Base-by-base conservation (phyloP, 2,329 filamentous ascomycete species). In the Phyllosticta citribraziliensis region DNA sequence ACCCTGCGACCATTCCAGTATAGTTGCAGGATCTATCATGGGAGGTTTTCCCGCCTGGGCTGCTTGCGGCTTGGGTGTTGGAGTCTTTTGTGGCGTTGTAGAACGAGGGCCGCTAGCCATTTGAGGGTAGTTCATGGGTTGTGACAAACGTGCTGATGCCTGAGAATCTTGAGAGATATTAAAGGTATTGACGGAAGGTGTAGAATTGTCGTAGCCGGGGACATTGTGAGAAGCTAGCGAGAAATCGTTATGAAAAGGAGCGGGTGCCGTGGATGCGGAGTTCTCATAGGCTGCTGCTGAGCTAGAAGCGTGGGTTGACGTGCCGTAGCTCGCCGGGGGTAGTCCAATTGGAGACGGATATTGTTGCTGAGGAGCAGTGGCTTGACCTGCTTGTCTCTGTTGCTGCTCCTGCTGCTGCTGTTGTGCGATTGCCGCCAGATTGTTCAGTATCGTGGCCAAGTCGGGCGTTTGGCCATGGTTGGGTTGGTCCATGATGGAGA, bases 1-100 rank as follows among this genome's bases (percentile, higher is more conserved):
- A 19, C 74, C 78, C 57, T 74, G 73, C 55, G 74, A 73, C 78
- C 78, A 80, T 63, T 78, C 73, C 8, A 73, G 78, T 62, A 80
- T 80, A 0, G 74, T 76, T 0, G 78, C 73, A 35, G 78, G 75
- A 63, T 80, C 76, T 20, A 79, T 75, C 12, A 66, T 55, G 3
- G 70, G 66, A 11, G 67, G 67, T 11, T 47, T 47, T 47, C 40
- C 17, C 8, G 40, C 40, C 14, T 52, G 22, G 9, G 51, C 22
- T 20, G 54, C 10, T 56, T 59, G 57, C 27, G 30, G 57, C 12
- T 20, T 20, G 22, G 54, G 24, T 5, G 35, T n/a, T 54, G 52
- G n/a, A n/a, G 6, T n/a, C n/a, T n/a, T 17, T 47, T 47, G 40
- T 47, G 40, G 40, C 40, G 40, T 47, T n/a, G 40, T 47, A 3